Conservation (phyloP, 768 basidiomycete species). For the Sarcomyxa edulis region DNA sequence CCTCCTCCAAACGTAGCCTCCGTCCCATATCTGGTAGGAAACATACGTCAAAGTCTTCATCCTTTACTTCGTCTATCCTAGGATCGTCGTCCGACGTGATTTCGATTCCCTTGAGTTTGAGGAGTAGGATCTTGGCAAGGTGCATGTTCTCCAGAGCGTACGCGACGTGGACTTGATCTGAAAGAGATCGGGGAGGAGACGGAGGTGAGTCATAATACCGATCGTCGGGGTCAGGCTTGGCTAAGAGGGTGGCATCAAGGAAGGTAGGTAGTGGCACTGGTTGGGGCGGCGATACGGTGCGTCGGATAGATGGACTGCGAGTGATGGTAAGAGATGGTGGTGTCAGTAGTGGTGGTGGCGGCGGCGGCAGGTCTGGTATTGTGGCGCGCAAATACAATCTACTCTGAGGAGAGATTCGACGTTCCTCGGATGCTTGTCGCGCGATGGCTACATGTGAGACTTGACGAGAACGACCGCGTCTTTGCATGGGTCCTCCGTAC, state of each 20-base stretch:
- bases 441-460: slow-evolving; percentile 38
- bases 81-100: slow-evolving; percentile 57
- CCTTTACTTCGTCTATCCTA: slow-evolving; percentile 53
- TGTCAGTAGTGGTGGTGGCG: not conserved
- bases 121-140: slow-evolving; percentile 57
- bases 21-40: slow-evolving; percentile 37
- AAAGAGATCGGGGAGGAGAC: slow-evolving; percentile 39
- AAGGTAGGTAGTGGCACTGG: slow-evolving; percentile 20
- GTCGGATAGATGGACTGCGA: slow-evolving; percentile 14
- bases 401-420: slow-evolving; percentile 11
- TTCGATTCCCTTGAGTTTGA: slow-evolving; percentile 58
- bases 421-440: slow-evolving; percentile 36
- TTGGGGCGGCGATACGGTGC: slow-evolving; percentile 20
- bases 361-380: not conserved
- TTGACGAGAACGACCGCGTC: slow-evolving; percentile 24
- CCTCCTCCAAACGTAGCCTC: slow-evolving; percentile 36
- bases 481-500: too few relatives aligned
- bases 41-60: slow-evolving; percentile 45
- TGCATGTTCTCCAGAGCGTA: slow-evolving; percentile 66
- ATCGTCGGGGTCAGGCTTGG: slow-evolving; percentile 18
- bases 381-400: not conserved
- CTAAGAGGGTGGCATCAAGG: slow-evolving; percentile 22
- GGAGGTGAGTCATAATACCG: slow-evolving; percentile 41
- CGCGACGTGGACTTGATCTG: slow-evolving; percentile 63
- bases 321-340: slow-evolving; percentile 7